Percentiles rank a stretch among this genome's conserved stretches.
Conservation (phyloP, 768 basidiomycete genomes). For the Cubamyces lactineus region DNA sequence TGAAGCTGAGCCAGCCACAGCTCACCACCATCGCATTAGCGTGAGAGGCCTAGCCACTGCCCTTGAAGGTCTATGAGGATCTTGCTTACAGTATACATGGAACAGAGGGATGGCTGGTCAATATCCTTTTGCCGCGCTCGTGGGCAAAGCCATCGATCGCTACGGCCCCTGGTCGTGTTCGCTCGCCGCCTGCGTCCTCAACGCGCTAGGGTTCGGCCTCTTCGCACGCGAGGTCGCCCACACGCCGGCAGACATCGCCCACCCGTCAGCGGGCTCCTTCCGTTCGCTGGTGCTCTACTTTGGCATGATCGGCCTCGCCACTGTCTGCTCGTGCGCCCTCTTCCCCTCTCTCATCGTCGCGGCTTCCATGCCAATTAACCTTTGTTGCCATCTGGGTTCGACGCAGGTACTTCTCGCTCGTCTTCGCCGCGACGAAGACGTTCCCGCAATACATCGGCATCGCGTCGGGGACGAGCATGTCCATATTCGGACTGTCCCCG, state of each 20-base stretch:
- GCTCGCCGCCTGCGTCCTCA: constrained; percentile 59
- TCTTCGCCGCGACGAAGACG: constrained; percentile 74
- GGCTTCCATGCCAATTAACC: neutral
- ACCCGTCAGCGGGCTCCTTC: constrained; percentile 50
- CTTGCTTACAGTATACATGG: neutral
- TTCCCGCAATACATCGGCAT: constrained; percentile 69
- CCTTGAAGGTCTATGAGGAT: neutral
- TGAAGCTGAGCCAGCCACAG: constrained; percentile 75
- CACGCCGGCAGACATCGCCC: constrained; percentile 42
- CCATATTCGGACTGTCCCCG: constrained; percentile 82
- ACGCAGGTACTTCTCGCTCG: constrained; percentile 64
- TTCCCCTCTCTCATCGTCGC: neutral
- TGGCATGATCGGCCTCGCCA: constrained; percentile 65
- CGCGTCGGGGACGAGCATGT: constrained; percentile 67
- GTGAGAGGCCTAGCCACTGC: constrained; percentile 45
- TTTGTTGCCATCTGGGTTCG: too few relatives aligned
- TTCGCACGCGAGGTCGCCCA: constrained; percentile 63
- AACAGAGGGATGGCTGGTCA: constrained; percentile 80
- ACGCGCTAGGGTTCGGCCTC: constrained; percentile 60
- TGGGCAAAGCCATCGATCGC: constrained; percentile 68
- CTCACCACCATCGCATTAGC: constrained; percentile 77
- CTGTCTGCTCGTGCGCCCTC: constrained; percentile 68
- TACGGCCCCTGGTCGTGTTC: constrained; percentile 74
- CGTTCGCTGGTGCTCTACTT: constrained; percentile 59
- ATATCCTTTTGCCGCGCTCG: constrained; percentile 73